phyloP scores from a whole-genome alignment of 768 basidiomycete species.

The Crucibulum laeve region DNA sequence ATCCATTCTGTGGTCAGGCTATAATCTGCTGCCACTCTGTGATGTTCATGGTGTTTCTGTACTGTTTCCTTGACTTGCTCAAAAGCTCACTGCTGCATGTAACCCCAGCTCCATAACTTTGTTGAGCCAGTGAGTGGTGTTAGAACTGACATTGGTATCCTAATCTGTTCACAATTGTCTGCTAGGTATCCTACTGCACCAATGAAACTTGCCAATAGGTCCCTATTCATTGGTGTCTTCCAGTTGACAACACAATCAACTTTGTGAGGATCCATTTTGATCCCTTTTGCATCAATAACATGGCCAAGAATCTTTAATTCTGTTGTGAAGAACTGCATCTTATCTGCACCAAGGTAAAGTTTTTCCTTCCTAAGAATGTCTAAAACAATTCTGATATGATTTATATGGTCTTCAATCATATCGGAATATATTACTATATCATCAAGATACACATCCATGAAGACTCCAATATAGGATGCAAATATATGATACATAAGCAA shows the following conservation, averaged over 20 bases:
- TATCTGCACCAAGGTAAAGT: constrained; percentile 23
- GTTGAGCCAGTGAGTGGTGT: background rate
- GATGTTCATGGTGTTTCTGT: no score
- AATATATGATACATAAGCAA: constrained; percentile 34
- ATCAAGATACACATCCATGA: background rate
- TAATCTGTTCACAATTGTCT: constrained; percentile 14
- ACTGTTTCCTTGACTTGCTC: background rate
- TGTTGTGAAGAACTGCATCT: constrained; percentile 17
- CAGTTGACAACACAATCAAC: constrained; percentile 25
- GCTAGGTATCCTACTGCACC: constrained; percentile 31
- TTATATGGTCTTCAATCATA: constrained; percentile 21
- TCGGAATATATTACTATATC: constrained; percentile 36
- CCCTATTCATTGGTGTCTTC: constrained; percentile 20
- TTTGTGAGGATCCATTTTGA: constrained; percentile 36
- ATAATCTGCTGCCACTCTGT: background rate
- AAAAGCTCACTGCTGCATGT: background rate
- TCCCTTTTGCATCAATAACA: constrained; percentile 24
- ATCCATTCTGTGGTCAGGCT: background rate
- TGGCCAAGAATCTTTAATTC: constrained; percentile 28
- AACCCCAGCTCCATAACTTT: no score
- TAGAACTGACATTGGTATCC: constrained; percentile 20
- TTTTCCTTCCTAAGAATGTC: constrained; percentile 17
- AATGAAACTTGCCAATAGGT: constrained; percentile 24
- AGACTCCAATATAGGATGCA: constrained; percentile 17
- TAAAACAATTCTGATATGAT: constrained; percentile 21